Evolutionary conservation across 768 basidiomycete genomes (phyloP), one percentile per base, ranked within the genome.

Genomic region (Boletus reticuloceps): DNA sequence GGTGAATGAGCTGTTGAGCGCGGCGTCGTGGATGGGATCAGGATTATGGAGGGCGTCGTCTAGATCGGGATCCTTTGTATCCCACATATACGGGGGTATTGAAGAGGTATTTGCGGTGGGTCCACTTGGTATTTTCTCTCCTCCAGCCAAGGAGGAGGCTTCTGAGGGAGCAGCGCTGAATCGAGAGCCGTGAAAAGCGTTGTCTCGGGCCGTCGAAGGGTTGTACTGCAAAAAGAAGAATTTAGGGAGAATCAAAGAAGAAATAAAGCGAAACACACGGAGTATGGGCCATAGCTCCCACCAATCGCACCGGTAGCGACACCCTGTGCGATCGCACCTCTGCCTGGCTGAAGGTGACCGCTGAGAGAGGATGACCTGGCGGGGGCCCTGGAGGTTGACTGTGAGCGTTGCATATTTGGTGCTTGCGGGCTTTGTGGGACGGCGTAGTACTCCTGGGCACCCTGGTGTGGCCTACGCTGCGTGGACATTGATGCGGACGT

Each of bases 21-120:
- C 77, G 4, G 81, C 82, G 50, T 86, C 88, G 51, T 86, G 78
- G n/a, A 82, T 76, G 27, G 89, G 82, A 74, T 92, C 90, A 43
- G 85, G 92, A 75, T 92, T 90, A 70, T 98, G 95, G 20, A 98
- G 79, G 20, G 84, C 81, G 69, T 98, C 95, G 75, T 97, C 94
- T 17, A 89, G 78, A 67, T 95, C 93, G 10, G 91, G 86, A 54
- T 93, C 92, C 65, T 81, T 84, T 22, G 74, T 75, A 69, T 91
- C 91, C 86, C 88, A 92, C 62, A 85, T 64, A 65, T 83, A 88
- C 64, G 84, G 79, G 16, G 88, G 88, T 6, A 89, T 79, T 0
- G 88, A 83, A 10, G 82, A 79, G 10, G 83, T 85, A 59, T 81
- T 75, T 59, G 75, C 68, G 22, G 75, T 45, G 14, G 44, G n/a